phyloP scores from a whole-genome alignment of 2,329 filamentous ascomycete genomes.

The Aspergillus tamarii region DNA sequence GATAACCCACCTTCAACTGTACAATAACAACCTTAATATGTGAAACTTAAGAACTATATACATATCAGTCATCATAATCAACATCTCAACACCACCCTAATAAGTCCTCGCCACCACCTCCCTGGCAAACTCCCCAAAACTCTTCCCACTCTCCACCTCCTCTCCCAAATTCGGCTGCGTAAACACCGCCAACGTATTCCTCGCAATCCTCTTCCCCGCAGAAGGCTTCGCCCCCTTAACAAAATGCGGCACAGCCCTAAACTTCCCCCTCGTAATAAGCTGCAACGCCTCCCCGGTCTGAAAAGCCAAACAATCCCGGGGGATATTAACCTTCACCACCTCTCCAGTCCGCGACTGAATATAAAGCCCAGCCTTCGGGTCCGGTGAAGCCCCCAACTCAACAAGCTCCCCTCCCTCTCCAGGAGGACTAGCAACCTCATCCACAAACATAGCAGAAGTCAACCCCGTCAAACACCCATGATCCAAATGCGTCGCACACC shows the following conservation, averaged over 20 bases:
- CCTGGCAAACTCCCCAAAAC: conserved; percentile 74
- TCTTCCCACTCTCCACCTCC: conserved; percentile 71
- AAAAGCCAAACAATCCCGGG: conserved; percentile 88
- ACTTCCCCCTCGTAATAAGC: conserved; percentile 84
- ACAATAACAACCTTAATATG: background rate
- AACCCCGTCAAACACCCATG: conserved; percentile 93
- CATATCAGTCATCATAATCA: background rate
- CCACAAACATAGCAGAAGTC: conserved; percentile 94
- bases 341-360: conserved; percentile 83
- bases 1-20: background rate
- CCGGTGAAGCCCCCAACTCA: conserved; percentile 76
- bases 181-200: conserved; percentile 93
- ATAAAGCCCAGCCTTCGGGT: conserved; percentile 86
- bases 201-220: conserved; percentile 61
- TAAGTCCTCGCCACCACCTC: conserved; percentile 75
- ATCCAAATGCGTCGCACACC: conserved; percentile 80
- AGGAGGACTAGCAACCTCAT: conserved; percentile 61
- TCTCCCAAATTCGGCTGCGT: conserved; percentile 90
- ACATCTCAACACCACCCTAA: conserved; percentile 11
- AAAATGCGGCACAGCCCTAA: conserved; percentile 95
- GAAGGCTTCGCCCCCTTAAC: conserved; percentile 73
- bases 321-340: conserved; percentile 90
- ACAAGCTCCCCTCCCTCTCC: conserved; percentile 51
- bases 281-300: conserved; percentile 94
- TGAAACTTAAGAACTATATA: background rate